Percentiles rank a stretch among this genome's conserved stretches.
These are phyloP conservation scores for Chrysanthemum lavandulifolium DNA, from an alignment of 129 eudicot species.

Conservation along the genomic window DNA sequence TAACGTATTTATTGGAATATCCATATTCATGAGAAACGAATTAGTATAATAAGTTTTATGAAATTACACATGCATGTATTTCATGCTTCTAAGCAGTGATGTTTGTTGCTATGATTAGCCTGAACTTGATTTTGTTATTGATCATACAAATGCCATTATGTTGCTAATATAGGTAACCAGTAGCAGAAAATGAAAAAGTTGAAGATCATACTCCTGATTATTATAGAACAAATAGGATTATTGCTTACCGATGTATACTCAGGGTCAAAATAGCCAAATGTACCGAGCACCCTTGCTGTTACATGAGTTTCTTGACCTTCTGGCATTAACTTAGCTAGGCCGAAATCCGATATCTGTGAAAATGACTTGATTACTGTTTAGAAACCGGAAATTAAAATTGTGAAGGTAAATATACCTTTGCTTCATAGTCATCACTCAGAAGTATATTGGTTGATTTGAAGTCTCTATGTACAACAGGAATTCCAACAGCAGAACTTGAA, in stretches of 20 bases:
- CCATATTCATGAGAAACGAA: not conserved
- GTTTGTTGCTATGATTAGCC: too few relatives aligned
- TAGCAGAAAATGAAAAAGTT: not conserved
- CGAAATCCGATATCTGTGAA: constrained; percentile 89
- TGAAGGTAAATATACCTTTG: constrained; percentile 53
- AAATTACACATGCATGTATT: too few relatives aligned
- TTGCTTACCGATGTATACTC: constrained; percentile 90
- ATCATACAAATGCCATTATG: not conserved
- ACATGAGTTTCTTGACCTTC: constrained; percentile 87
- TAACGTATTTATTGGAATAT: constrained; percentile 2
- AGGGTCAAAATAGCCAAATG: constrained; percentile 96
- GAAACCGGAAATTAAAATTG: too few relatives aligned
- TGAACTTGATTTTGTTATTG: not conserved
- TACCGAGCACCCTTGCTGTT: constrained; percentile 89
- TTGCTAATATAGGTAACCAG: constrained; percentile 2
- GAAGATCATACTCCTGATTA: constrained; percentile 2
- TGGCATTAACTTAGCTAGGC: constrained; percentile 96
- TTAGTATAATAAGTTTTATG: not conserved
- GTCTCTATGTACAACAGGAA: constrained; percentile 95
- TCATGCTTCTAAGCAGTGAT: too few relatives aligned
- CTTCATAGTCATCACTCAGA: constrained; percentile 68
- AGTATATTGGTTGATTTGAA: constrained; percentile 97
- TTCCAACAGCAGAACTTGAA: constrained; percentile 90
- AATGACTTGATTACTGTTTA: not conserved
- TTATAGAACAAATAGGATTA: constrained; percentile 11